Base-by-base conservation (phyloP, 352 stramenopile genomes). In the Globisporangium nodosum region DNA sequence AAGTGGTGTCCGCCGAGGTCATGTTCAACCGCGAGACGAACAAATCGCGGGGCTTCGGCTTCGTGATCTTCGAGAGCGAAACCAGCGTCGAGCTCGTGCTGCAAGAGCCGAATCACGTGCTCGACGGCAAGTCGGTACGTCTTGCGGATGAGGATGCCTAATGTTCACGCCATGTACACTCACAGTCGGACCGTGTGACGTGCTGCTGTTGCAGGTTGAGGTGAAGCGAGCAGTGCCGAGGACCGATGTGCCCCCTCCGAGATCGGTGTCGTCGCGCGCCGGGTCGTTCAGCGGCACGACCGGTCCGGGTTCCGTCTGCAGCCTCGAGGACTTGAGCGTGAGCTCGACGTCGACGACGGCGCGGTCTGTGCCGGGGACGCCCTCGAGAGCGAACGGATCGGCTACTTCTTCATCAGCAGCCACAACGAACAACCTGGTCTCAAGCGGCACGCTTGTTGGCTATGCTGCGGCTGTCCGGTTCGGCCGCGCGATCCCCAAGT, bases 21-120 rank as follows among this genome's bases (percentile, higher is more conserved):
- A 97, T 97, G 91, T 97, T 97, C 71, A 97, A 97, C 58, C 81
- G 90, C 40, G 91, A 97, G 64, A 97, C 91, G 21, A 96, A 97
- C 83, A 97, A 97, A 62, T 97, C 87, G 27, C 73, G 90, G 49
- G 91, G 90, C 58, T 97, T 97, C 75, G 91, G 91, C 6, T 97
- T 97, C 72, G 90, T 97, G 48, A 92, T 97, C 58, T 97, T 97
- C 60, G 91, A 97, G 63, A 88, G 61, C 21, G 87, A 96, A 58
- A 68, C 70, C 49, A 95, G 81, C 54, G 91, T 96, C 24, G 87
- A 96, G 54, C 56, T 87, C 21, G 90, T 96, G 24, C 70, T 97
- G 42, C 75, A 94, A 56, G 85, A 93, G 43, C 83, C 81, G 55
- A 90, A 88, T 50, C 91, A 97, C 65, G 77, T 96, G 46, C 94